Evolutionary conservation across 2,329 filamentous ascomycete genomes (phyloP).

Genomic region (Pseudogymnoascus pannorum): DNA sequence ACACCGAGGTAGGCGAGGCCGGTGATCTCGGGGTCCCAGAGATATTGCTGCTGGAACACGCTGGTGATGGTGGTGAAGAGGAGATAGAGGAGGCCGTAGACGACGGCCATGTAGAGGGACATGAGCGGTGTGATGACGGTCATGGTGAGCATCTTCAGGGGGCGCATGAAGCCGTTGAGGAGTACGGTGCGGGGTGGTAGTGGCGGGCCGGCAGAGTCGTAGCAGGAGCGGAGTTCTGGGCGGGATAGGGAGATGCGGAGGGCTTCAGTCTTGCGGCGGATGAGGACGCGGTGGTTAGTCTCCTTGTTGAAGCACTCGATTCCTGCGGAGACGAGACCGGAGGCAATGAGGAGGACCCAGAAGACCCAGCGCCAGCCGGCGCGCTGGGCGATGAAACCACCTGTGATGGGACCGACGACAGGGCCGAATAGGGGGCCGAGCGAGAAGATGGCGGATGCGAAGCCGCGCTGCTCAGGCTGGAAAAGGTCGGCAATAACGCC

Average conservation of each 20-base stretch:
- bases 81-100: slow-evolving; percentile 48
- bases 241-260: slow-evolving; percentile 39
- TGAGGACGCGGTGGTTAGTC: slow-evolving; percentile 44
- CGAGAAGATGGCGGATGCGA: slow-evolving; percentile 25
- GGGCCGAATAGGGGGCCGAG: slow-evolving; percentile 26
- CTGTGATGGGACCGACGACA: slow-evolving; percentile 26
- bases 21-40: slow-evolving; percentile 34
- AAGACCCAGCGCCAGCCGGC: slow-evolving; percentile 41
- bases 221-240: slow-evolving; percentile 38
- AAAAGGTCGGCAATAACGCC: slow-evolving; percentile 38
- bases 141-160: slow-evolving; percentile 37
- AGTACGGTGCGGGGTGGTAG: slow-evolving; percentile 27
- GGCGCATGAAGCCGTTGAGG: slow-evolving; percentile 40
- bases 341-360: slow-evolving; percentile 43
- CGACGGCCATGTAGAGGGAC: slow-evolving; percentile 42
- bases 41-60: slow-evolving; percentile 40
- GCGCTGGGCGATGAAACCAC: slow-evolving; percentile 34
- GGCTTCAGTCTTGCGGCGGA: slow-evolving; percentile 36
- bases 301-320: slow-evolving; percentile 38
- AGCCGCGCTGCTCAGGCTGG: slow-evolving; percentile 25
- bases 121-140: slow-evolving; percentile 36
- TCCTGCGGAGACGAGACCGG: slow-evolving; percentile 25
- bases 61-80: slow-evolving; percentile 45
- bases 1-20: slow-evolving; percentile 40
- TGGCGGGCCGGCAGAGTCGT: slow-evolving; percentile 28